These are phyloP conservation scores for Corchorus capsularis DNA, from an alignment of 345 rosid genomes.

Conservation along the genomic window DNA sequence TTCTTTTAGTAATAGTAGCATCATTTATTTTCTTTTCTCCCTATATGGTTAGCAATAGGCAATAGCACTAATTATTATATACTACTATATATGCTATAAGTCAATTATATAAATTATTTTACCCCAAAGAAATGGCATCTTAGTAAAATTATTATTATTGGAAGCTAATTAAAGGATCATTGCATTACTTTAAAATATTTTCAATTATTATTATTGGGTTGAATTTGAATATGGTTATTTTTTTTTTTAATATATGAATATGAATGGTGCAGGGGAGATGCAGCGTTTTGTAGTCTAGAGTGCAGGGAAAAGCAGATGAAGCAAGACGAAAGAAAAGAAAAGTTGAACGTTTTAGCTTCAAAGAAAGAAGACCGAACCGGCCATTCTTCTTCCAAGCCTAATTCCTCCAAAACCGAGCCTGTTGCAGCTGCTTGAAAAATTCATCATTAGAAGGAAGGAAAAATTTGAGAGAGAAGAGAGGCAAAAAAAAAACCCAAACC, in stretches of 20 bases:
- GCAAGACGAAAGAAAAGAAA: conserved; percentile 59
- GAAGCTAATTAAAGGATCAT: neutral
- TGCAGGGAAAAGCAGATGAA: conserved; percentile 81
- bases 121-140: neutral
- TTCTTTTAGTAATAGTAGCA: too few species aligned
- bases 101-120: neutral
- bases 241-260: neutral
- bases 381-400: conserved; percentile 25
- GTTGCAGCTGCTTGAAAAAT: conserved; percentile 35
- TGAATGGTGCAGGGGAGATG: conserved; percentile 60
- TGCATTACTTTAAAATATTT: neutral
- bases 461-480: neutral
- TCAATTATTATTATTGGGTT: neutral
- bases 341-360: conserved; percentile 21
- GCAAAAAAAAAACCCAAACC: too few species aligned
- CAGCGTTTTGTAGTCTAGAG: conserved; percentile 82
- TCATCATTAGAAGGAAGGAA: neutral
- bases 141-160: neutral
- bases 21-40: too few species aligned
- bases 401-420: conserved; percentile 31
- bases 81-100: too few species aligned
- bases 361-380: conserved; percentile 22
- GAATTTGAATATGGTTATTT: too few species aligned
- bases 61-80: too few species aligned
- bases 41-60: too few species aligned